These are phyloP conservation scores for Taphrina pruni DNA, from an alignment of 1,139 yeast genomes.

Conservation along the genomic window DNA sequence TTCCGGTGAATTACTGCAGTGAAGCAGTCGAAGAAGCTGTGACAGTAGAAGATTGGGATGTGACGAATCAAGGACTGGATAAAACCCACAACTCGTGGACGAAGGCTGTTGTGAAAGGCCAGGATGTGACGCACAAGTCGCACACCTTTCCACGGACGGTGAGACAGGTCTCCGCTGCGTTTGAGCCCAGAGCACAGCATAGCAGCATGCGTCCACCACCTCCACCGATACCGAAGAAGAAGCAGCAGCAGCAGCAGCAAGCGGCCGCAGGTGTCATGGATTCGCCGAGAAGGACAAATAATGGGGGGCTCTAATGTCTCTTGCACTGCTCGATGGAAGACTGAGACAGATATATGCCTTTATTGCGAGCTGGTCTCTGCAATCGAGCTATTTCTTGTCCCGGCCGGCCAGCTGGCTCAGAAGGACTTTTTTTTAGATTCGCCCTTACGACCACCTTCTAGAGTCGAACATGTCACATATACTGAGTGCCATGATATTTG, in stretches of 20 bases:
- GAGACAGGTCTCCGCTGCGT: conserved; percentile 3
- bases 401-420: too few relatives aligned
- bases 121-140: background rate
- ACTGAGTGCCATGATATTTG: too few relatives aligned
- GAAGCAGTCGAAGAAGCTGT: conserved; percentile 6
- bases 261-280: too few relatives aligned
- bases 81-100: background rate
- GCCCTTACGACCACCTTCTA: too few relatives aligned
- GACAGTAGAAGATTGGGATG: background rate
- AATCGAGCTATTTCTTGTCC: too few relatives aligned
- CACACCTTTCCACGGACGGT: conserved; percentile 2
- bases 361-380: too few relatives aligned
- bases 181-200: background rate
- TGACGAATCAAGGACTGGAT: background rate
- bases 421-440: too few relatives aligned
- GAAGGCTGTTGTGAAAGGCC: background rate
- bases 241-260: background rate
- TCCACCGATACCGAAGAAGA: conserved; percentile 29
- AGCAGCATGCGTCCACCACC: conserved; percentile 12
- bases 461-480: too few relatives aligned
- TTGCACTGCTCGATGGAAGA: too few relatives aligned
- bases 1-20: conserved; percentile 45
- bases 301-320: too few relatives aligned
- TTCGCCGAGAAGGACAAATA: too few relatives aligned
- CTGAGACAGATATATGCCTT: too few relatives aligned